Conservation (phyloP, 208 protist species). For the Trichomonas tenax region DNA sequence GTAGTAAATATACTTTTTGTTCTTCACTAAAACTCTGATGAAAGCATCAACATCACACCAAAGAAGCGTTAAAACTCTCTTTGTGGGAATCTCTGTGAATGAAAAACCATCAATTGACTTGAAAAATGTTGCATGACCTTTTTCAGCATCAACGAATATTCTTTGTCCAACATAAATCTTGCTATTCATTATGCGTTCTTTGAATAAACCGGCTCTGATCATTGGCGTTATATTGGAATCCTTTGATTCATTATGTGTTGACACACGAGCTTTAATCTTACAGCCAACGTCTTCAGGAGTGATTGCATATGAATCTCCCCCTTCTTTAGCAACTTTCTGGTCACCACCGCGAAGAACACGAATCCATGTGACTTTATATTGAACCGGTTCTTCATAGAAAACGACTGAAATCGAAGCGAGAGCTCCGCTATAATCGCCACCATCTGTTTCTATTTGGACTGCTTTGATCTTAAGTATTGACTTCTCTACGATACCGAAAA, state of each 20-base stretch:
- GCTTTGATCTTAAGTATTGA: not conserved
- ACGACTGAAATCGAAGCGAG: not conserved
- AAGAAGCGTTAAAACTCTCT: not conserved
- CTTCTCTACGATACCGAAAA: not conserved
- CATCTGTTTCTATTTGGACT: not conserved
- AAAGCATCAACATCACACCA: not conserved
- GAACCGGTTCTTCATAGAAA: not conserved
- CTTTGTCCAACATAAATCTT: not conserved
- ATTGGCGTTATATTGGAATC: not conserved
- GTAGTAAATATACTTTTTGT: not conserved
- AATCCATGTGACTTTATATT: not conserved
- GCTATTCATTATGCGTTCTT: not conserved
- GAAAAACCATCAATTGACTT: not conserved
- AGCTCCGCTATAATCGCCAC: not conserved
- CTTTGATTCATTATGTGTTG: not conserved
- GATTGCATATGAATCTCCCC: not conserved
- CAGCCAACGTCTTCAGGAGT: not conserved
- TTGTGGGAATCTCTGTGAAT: not conserved
- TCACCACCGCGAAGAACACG: not conserved
- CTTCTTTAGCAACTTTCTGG: not conserved
- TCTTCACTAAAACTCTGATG: not conserved
- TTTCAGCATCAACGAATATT: not conserved
- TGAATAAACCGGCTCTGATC: not conserved
- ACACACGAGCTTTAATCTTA: not conserved
- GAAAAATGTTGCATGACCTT: not conserved